Evolutionary conservation across 208 protist genomes (phyloP).

Genomic region (Giardia muris): DNA sequence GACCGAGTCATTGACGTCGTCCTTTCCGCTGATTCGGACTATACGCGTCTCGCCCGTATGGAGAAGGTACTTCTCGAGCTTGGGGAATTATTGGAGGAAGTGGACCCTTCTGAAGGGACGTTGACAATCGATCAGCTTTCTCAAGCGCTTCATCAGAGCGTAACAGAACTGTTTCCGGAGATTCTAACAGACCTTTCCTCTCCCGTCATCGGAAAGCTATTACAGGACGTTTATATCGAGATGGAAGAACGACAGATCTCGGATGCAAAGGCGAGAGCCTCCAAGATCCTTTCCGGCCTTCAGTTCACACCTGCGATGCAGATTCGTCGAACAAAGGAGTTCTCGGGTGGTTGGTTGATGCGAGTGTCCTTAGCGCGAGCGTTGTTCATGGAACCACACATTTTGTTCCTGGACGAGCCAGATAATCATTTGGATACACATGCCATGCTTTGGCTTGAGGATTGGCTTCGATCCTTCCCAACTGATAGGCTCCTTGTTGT

Average conservation of each 20-base stretch:
- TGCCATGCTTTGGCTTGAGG: constrained; percentile 73
- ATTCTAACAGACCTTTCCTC: background rate
- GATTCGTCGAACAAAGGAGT: constrained; percentile 3
- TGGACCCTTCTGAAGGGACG: too few relatives aligned
- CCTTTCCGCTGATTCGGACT: background rate
- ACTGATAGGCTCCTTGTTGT: constrained; percentile 45
- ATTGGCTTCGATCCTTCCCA: constrained; percentile 52
- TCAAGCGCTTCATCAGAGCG: background rate
- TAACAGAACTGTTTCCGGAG: background rate
- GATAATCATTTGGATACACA: constrained; percentile 85
- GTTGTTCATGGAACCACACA: constrained; percentile 70
- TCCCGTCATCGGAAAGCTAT: background rate
- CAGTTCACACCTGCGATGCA: constrained; percentile 37
- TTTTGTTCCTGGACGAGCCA: constrained; percentile 84
- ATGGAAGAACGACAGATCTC: constrained; percentile 21
- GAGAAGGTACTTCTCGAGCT: background rate
- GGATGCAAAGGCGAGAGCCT: constrained; percentile 6
- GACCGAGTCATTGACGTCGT: constrained; percentile 36
- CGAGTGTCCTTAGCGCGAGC: constrained; percentile 72
- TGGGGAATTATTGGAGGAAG: background rate
- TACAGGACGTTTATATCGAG: background rate
- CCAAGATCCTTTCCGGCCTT: constrained; percentile 34
- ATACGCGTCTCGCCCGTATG: constrained; percentile 8
- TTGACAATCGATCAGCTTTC: background rate
- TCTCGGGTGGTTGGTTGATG: constrained; percentile 57